Percentiles rank a stretch among this genome's conserved stretches.
Evolutionary conservation across 371 early-diverging fungal genomes (phyloP).

Genomic region (Mucor saturninus): DNA sequence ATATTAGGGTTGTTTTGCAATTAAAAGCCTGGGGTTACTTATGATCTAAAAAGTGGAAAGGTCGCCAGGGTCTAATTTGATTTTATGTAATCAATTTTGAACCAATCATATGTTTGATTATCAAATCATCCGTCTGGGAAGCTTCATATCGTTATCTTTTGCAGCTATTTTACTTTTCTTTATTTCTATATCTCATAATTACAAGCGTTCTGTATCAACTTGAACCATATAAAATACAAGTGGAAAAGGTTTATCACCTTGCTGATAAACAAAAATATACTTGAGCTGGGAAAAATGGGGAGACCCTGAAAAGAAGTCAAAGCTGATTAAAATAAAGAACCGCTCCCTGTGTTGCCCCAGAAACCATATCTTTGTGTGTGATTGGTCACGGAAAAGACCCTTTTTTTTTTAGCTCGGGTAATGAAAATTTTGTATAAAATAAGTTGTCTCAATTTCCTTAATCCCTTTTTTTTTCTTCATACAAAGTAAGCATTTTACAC

Average conservation of each 20-base stretch:
- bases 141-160: neutral
- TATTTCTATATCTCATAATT: neutral
- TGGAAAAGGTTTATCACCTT: neutral
- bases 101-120: conserved; percentile 14
- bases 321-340: conserved; percentile 12
- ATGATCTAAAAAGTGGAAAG: neutral
- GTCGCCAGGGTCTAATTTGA: conserved; percentile 7
- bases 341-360: conserved; percentile 27
- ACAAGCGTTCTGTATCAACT: neutral
- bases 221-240: neutral
- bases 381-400: conserved; percentile 23
- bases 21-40: neutral
- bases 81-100: conserved; percentile 17
- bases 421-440: conserved; percentile 8
- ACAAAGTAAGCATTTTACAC: conserved; percentile 1
- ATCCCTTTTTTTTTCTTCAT: conserved; percentile 10
- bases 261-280: no score
- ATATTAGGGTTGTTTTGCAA: neutral
- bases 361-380: conserved; percentile 13
- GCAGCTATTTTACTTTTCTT: no score
- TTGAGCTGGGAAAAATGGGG: neutral
- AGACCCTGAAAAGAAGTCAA: conserved; percentile 19
- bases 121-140: conserved; percentile 1
- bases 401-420: conserved; percentile 19
- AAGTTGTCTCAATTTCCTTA: conserved; percentile 7